Evolutionary conservation across 2,329 filamentous ascomycete genomes (phyloP).

Genomic region (Cytospora leucostoma): DNA sequence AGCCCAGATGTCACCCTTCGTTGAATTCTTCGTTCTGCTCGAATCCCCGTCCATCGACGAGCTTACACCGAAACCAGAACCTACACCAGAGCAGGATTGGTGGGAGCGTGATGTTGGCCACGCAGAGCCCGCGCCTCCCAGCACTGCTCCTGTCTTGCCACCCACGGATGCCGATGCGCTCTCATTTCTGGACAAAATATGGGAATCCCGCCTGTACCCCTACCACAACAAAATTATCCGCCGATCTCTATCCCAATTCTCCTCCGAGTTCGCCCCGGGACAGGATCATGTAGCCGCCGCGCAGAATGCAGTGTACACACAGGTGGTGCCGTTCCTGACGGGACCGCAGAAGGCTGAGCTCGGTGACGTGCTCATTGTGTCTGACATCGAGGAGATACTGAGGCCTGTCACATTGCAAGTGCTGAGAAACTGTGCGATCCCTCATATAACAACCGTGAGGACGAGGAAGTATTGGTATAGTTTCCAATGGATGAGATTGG

Average conservation of each 20-base stretch:
- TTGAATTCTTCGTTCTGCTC: slow-evolving; percentile 48
- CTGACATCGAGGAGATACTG: slow-evolving; percentile 49
- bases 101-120: slow-evolving; percentile 7
- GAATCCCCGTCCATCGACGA: slow-evolving; percentile 35
- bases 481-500: slow-evolving; percentile 40
- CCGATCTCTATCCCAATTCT: slow-evolving; percentile 38
- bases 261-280: slow-evolving; percentile 29
- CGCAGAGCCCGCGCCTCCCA: not conserved
- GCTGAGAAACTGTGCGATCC: slow-evolving; percentile 41
- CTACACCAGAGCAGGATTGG: slow-evolving; percentile 13
- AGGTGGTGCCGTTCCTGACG: slow-evolving; percentile 42
- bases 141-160: slow-evolving; percentile 27
- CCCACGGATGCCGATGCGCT: slow-evolving; percentile 42
- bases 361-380: slow-evolving; percentile 46
- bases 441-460: slow-evolving; percentile 37
- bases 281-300: slow-evolving; percentile 43
- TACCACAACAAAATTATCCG: slow-evolving; percentile 45
- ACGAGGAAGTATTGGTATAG: slow-evolving; percentile 42
- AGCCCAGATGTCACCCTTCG: slow-evolving; percentile 36
- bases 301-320: slow-evolving; percentile 43
- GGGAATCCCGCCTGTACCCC: slow-evolving; percentile 35
- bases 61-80: not conserved
- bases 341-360: slow-evolving; percentile 36
- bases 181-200: slow-evolving; percentile 40
- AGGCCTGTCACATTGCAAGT: slow-evolving; percentile 39